Evolutionary conservation across 352 stramenopile genomes (phyloP), one percentile per base, ranked within the genome.

Genomic region (Thalassiosira livingstoniorum): DNA sequence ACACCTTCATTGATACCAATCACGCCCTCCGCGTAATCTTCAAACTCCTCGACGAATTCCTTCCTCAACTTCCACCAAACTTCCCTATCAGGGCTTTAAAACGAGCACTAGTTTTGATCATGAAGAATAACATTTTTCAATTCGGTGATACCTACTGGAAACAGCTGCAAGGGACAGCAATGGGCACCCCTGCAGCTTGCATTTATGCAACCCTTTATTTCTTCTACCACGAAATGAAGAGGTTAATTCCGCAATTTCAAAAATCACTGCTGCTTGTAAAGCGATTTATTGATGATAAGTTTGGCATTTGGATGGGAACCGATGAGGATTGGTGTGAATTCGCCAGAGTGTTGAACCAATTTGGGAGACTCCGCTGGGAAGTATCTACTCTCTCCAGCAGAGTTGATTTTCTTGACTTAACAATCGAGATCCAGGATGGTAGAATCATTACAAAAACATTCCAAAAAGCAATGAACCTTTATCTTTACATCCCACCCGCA

Each of bases 381-480:
- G 39, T 15, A 18, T 18, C 39, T 47, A 47, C 39, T 47, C 15
- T 47, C 39, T 47, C 39, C 15, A 47, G 7, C 39, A 47, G 39
- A 7, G 55, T 64, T 10, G 25, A 69, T 37, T 69, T 69, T 35
- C 37, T 69, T 18, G 61, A 69, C 55, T 25, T 80, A 10, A 70
- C 58, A 43, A 47, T 80, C 27, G 42, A 25, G 4, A 73, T 80
- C 34, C 23, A 60, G 4, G 47, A 61, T n/a, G 45, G 51, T 18
- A 29, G 45, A 25, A 70, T 85, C 45, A 57, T 47, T 21, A 75
- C 68, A 15, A 55, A 66, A 43, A 85, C 77, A 15, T 85, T 65
- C 75, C 75, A 89, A 66, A 86, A 89, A 45, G 37, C 29, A 2
- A 71, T 89, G 42, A 89, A 89, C 35, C 78, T 86, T 15, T 87